Percentiles rank a stretch among this genome's conserved stretches.
Conservation (phyloP, 2,329 filamentous ascomycete genomes). For the Penicillium sp. region DNA sequence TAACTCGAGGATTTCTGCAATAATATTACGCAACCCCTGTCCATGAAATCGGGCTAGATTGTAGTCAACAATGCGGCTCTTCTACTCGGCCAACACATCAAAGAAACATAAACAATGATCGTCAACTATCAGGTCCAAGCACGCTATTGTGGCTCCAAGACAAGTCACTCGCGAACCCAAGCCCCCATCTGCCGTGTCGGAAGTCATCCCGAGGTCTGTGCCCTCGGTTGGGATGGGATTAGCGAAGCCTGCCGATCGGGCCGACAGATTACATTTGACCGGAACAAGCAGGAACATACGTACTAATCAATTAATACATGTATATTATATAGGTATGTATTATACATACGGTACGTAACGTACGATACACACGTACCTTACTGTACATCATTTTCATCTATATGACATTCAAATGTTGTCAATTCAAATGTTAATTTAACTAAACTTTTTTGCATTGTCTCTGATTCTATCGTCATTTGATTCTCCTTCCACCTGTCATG, state of each 20-base stretch:
- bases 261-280: background rate
- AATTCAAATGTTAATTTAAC: background rate
- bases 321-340: background rate
- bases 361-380: background rate
- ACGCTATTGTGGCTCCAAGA: background rate
- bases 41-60: background rate
- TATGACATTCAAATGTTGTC: background rate
- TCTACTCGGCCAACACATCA: background rate
- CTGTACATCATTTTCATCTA: background rate
- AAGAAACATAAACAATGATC: background rate
- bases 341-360: background rate
- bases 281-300: background rate
- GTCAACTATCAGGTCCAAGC: background rate
- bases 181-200: background rate
- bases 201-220: too few relatives aligned
- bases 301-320: background rate
- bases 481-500: background rate
- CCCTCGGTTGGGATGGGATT: background rate
- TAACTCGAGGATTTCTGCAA: too few relatives aligned
- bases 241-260: background rate
- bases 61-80: background rate
- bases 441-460: conserved; percentile 1
- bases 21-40: background rate
- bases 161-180: background rate
- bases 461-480: background rate